These are phyloP conservation scores for Micromonas pusilla DNA, from an alignment of 139 green algal species.

Conservation along the genomic window DNA sequence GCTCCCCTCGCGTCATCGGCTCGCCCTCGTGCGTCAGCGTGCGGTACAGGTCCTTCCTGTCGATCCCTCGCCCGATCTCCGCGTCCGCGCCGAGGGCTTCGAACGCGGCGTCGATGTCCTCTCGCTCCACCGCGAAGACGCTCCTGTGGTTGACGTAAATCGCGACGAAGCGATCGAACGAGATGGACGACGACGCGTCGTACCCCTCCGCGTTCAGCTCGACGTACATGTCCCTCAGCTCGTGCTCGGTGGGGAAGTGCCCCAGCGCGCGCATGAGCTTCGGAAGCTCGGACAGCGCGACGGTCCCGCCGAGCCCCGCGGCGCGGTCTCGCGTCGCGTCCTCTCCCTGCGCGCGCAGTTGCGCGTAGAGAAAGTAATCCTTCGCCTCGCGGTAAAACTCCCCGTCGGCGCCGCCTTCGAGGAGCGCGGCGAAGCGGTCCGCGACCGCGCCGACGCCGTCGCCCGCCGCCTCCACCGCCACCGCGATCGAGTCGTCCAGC, in stretches of 20 bases:
- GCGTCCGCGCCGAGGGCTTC: constrained; percentile 37
- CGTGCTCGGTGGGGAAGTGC: constrained; percentile 56
- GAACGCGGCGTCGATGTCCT: constrained; percentile 49
- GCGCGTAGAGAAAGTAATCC: constrained; percentile 60
- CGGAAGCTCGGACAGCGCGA: constrained; percentile 47
- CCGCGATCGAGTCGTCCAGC: constrained; percentile 34
- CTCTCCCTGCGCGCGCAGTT: constrained; percentile 49
- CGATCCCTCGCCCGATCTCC: not conserved
- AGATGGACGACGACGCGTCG: constrained; percentile 26
- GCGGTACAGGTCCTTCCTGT: constrained; percentile 43
- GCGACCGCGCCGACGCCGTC: too few species aligned
- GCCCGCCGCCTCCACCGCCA: not conserved
- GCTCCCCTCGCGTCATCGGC: constrained; percentile 44
- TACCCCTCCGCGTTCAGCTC: constrained; percentile 23
- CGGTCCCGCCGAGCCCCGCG: constrained; percentile 28
- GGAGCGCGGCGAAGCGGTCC: constrained; percentile 21
- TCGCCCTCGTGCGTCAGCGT: constrained; percentile 48
- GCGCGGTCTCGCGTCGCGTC: constrained; percentile 36
- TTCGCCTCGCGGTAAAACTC: constrained; percentile 51
- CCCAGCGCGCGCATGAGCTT: constrained; percentile 60
- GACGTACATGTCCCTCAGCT: constrained; percentile 42
- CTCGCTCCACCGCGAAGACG: constrained; percentile 40
- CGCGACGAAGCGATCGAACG: constrained; percentile 51
- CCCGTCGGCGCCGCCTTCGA: constrained; percentile 42
- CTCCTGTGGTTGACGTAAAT: constrained; percentile 64